Percentiles rank a stretch among this genome's conserved stretches.
Evolutionary conservation across 106 monocot genomes (phyloP).

Genomic region (Narthecium ossifragum): DNA sequence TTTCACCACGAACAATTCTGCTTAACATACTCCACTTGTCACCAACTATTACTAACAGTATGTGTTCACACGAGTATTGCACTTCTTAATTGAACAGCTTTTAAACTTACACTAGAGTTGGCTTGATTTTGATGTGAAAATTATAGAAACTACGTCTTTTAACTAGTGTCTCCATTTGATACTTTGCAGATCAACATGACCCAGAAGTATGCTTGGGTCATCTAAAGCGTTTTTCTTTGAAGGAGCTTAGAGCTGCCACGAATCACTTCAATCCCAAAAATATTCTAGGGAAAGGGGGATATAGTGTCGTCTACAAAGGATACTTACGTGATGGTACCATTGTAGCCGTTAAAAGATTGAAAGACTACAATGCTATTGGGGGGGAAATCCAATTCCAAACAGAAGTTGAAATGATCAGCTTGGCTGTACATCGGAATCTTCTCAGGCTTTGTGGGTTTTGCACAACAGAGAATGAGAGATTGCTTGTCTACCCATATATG

Average conservation of each 20-base stretch:
- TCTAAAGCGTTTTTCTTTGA: conserved; percentile 72
- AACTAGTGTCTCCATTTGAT: no score
- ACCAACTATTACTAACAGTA: no score
- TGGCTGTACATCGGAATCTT: conserved; percentile 89
- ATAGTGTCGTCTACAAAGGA: conserved; percentile 91
- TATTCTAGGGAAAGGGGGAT: conserved; percentile 88
- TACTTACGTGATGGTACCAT: conserved; percentile 66
- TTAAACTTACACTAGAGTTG: no score
- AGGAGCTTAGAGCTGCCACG: conserved; percentile 81
- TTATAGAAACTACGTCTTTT: no score
- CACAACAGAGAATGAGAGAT: conserved; percentile 69
- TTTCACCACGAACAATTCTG: no score
- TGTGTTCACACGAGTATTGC: no score
- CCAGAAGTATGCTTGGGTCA: conserved; percentile 81
- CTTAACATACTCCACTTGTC: no score
- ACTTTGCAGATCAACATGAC: conserved; percentile 82
- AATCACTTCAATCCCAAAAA: conserved; percentile 83
- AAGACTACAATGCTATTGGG: conserved; percentile 68
- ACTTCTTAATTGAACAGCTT: no score
- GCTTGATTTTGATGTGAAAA: no score
- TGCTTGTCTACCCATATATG: conserved; percentile 94
- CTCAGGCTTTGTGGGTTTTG: conserved; percentile 79
- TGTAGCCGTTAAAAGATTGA: conserved; percentile 88
- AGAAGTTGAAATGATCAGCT: conserved; percentile 91
- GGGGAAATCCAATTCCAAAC: conserved; percentile 92